Base-by-base conservation (phyloP, 2,329 filamentous ascomycete genomes). In the Sphaceloma murrayae region DNA sequence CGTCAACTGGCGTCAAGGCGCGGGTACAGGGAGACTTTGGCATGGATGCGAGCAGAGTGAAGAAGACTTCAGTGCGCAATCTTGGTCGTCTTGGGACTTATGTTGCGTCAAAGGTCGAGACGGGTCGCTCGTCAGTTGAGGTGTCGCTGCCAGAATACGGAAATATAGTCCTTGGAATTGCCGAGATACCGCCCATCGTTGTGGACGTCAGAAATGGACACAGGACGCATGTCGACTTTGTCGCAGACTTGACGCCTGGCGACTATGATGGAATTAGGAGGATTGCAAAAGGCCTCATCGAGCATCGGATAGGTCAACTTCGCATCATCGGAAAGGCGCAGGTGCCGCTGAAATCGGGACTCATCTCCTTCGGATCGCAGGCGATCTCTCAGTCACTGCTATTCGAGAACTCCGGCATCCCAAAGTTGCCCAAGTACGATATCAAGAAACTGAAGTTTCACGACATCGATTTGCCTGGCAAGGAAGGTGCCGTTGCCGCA, bases 201-300 rank as follows among this genome's bases (percentile, higher is more conserved):
- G 70, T 95, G 48, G 78, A 79, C 56, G 75, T 96, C 40, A 73
- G 82, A 36, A 83, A 94, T 57, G 84, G 85, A 8, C 76, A 85
- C 54, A 77, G 71, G 11, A 96, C 85, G 2, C 67, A 75, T 46
- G 68, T 96, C 46, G 84, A 95, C 55, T 80, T 96, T 53, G 64
- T 91, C 45, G 75, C 82, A 31, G 79, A 91, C 49, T 64, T 96
- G 29, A 67, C 74, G 27, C 82, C 86, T 18, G 88, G 87, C 21
- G 77, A 87, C 55, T 67, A 85, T 10, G 78, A 87, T 45, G 81
- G 80, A 4, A 78, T 95, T 53, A 80, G 85, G 48, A 74, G 74
- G 48, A 74, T 96, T 50, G 86, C 85, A 34, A 86, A 91, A 59
- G 83, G 94, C 61, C 96, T 86, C 80, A 67, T 98, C 48, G 78